Conservation (phyloP, 164 flowering plant species). For the Magnolia kwangsiensis region DNA sequence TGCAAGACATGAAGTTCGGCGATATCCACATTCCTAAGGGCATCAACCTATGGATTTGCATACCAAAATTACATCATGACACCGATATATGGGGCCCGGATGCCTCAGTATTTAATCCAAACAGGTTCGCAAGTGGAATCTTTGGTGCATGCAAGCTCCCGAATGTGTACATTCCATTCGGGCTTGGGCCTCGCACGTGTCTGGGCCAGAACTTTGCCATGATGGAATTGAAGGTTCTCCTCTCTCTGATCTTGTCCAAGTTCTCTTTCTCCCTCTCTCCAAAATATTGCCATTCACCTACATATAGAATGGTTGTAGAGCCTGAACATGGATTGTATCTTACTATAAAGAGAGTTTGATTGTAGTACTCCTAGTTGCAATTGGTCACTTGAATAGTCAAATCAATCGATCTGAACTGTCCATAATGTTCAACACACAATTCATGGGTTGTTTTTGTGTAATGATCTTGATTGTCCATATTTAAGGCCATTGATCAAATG, state of each 20-base stretch:
- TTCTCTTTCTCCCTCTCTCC: slow-evolving; percentile 24
- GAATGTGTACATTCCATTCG: slow-evolving; percentile 17
- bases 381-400: no score
- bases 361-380: no score
- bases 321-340: slow-evolving; percentile 28
- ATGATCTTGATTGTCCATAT: no score
- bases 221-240: slow-evolving; percentile 12
- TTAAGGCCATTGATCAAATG: no score
- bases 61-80: slow-evolving; percentile 12
- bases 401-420: no score
- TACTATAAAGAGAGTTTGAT: slow-evolving; percentile 7
- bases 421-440: no score
- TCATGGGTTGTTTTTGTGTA: no score
- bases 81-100: slow-evolving; percentile 21
- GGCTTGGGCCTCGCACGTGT: slow-evolving; percentile 14
- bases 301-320: slow-evolving; percentile 16
- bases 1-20: slow-evolving; percentile 7
- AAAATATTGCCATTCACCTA: slow-evolving; percentile 19
- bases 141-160: slow-evolving; percentile 15
- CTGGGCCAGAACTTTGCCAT: slow-evolving; percentile 14
- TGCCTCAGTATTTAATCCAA: slow-evolving; percentile 19
- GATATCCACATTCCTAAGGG: slow-evolving; percentile 14
- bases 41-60: slow-evolving; percentile 11
- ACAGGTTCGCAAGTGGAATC: slow-evolving; percentile 16
- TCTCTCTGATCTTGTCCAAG: slow-evolving; percentile 8